Base-by-base conservation (phyloP, 805 yeast genomes). In the Saccharomycopsis sp. region DNA sequence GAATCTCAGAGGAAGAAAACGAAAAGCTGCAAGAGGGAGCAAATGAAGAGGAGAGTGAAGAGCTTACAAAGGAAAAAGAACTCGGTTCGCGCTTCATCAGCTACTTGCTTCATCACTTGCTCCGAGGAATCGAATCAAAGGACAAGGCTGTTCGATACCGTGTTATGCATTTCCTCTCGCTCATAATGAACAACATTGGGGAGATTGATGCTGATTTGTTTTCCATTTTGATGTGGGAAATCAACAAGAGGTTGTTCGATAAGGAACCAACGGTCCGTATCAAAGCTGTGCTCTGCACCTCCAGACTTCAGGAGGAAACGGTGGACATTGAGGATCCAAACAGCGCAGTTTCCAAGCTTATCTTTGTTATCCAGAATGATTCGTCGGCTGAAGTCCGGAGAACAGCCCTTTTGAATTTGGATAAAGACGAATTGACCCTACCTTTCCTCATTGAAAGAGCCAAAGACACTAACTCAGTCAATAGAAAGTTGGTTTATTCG, bases 351-450 rank as follows among this genome's bases (percentile, higher is more conserved):
- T 62, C 66, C 33, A 63, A 63, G 30, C 59, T 76, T 26, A 52
- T 71, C 38, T 57, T 57, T n/a, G 68, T 78, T 0, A 64, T 85
- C 51, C 80, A 76, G 52, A 73, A 80, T 53, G 98, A 89, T 59
- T 72, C 84, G 2, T 80, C 80, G 52, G 77, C 95, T 0, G 97
- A 92, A 48, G 95, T 88, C 1, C 69, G 97, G 50, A 68, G 95
- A 45, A 87, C 94, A 0, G 89, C 89, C 0, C 61, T 87, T 52
- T 62, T 80, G 33, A 83, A 86, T 54, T 57, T 89, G 23, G 75
- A 69, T 18, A 79, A 77, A 50, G 70, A 69, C 31, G 51, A 59
- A 3, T 49, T 52, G 1, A 79, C 87, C 0, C 62, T 73, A 15
- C 75, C 80, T 1, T 68, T 65, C 42, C 62, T 86, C 1, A 61